phyloP scores from a whole-genome alignment of 2,329 filamentous ascomycete species.

The Xylaria sp. region DNA sequence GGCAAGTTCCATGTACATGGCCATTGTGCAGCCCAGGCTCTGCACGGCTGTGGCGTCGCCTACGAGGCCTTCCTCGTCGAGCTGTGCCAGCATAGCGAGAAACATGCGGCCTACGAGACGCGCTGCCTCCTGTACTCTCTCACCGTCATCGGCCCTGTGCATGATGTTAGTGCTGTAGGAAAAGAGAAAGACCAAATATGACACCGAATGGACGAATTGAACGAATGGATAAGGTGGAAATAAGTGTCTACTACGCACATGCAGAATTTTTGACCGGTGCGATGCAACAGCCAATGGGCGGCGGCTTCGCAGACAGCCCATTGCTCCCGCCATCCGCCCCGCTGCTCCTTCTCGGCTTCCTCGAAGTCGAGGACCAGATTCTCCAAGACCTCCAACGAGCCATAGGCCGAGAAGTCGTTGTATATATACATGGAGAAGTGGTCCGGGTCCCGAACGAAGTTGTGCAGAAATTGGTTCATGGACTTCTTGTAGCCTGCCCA shows the following conservation, averaged over 20 bases:
- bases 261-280: slow-evolving; percentile 22
- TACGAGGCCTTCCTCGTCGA: slow-evolving; percentile 44
- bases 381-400: slow-evolving; percentile 49
- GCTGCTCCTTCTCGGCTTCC: slow-evolving; percentile 37
- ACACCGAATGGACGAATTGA: not conserved
- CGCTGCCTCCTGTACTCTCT: slow-evolving; percentile 27
- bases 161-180: not conserved
- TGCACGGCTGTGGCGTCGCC: slow-evolving; percentile 43
- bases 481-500: slow-evolving; percentile 40
- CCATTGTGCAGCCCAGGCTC: slow-evolving; percentile 48
- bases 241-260: slow-evolving; percentile 27
- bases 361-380: slow-evolving; percentile 49
- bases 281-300: slow-evolving; percentile 39
- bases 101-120: slow-evolving; percentile 44
- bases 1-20: slow-evolving; percentile 40
- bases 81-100: slow-evolving; percentile 46
- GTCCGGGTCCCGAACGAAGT: slow-evolving; percentile 44
- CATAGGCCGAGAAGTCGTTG: slow-evolving; percentile 50
- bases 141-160: slow-evolving; percentile 40
- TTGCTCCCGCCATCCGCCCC: slow-evolving; percentile 44
- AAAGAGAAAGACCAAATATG: no score
- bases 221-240: not conserved
- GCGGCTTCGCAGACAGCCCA: slow-evolving; percentile 49
- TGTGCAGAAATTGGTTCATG: slow-evolving; percentile 28
- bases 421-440: slow-evolving; percentile 50